These are phyloP conservation scores for Saposhnikovia divaricata DNA, from an alignment of 129 eudicot genomes.

Conservation along the genomic window DNA sequence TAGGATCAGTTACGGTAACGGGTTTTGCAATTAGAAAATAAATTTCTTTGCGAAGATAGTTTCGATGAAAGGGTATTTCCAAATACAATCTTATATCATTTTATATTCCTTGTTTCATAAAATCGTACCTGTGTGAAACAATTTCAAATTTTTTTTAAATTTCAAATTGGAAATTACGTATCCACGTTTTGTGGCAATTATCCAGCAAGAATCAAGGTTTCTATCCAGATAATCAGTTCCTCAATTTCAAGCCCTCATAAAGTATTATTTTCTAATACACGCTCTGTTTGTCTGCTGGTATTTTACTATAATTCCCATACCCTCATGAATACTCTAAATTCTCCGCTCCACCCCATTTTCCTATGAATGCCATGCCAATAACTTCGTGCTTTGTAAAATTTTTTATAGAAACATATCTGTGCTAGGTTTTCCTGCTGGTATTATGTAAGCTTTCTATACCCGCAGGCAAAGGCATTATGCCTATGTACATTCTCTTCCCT, in stretches of 20 bases:
- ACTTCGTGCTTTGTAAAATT: neutral
- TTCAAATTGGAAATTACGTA: neutral
- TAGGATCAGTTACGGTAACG: neutral
- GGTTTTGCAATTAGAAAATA: neutral
- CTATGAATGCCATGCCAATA: neutral
- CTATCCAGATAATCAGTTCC: neutral
- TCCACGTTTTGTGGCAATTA: neutral
- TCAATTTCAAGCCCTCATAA: neutral
- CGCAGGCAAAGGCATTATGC: neutral
- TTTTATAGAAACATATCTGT: neutral
- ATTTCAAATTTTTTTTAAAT: neutral
- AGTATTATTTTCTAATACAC: neutral
- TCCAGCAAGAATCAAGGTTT: neutral
- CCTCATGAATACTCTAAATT: neutral
- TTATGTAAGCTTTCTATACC: neutral
- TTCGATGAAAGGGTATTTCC: neutral
- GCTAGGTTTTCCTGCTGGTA: neutral
- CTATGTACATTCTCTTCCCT: neutral
- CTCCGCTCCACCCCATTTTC: neutral
- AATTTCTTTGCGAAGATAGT: neutral
- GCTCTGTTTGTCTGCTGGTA: neutral
- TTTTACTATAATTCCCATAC: neutral
- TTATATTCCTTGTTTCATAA: neutral
- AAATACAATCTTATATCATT: neutral
- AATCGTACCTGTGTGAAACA: neutral